Percentiles rank a stretch among this genome's conserved stretches.
Evolutionary conservation across 805 yeast genomes (phyloP).

Genomic region (Candida khao-thaluensis): DNA sequence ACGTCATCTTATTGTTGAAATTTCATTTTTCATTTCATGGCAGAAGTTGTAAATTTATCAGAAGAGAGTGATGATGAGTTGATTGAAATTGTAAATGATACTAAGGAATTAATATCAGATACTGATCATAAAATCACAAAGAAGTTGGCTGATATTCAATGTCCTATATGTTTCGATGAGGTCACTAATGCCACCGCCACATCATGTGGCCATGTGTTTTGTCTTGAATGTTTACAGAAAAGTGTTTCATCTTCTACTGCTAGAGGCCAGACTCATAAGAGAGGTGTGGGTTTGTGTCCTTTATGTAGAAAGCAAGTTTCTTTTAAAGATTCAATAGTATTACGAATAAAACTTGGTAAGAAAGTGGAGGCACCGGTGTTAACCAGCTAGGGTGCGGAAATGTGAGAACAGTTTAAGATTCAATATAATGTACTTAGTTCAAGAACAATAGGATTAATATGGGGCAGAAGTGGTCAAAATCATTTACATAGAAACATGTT

Average conservation of each 20-base stretch:
- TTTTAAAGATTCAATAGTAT: constrained; percentile 35
- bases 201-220: constrained; percentile 44
- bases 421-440: no score
- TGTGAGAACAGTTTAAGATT: no score
- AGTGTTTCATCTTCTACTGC: constrained; percentile 41
- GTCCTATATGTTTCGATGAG: constrained; percentile 47
- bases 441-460: no score
- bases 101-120: constrained; percentile 32
- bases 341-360: constrained; percentile 21
- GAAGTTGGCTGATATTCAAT: constrained; percentile 35
- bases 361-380: constrained; percentile 14
- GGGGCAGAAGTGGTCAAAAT: no score
- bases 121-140: constrained; percentile 23
- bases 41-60: constrained; percentile 7
- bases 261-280: constrained; percentile 38
- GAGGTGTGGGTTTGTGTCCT: constrained; percentile 45
- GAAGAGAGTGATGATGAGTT: constrained; percentile 31
- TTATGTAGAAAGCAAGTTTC: constrained; percentile 39
- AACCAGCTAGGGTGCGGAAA: no score
- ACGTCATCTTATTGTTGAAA: not conserved
- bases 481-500: no score
- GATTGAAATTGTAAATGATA: constrained; percentile 37
- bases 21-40: not conserved
- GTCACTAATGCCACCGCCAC: constrained; percentile 40
- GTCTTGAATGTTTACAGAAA: constrained; percentile 42